These are phyloP conservation scores for Xylaria sp. DNA, from an alignment of 2,329 filamentous ascomycete genomes.

Conservation along the genomic window DNA sequence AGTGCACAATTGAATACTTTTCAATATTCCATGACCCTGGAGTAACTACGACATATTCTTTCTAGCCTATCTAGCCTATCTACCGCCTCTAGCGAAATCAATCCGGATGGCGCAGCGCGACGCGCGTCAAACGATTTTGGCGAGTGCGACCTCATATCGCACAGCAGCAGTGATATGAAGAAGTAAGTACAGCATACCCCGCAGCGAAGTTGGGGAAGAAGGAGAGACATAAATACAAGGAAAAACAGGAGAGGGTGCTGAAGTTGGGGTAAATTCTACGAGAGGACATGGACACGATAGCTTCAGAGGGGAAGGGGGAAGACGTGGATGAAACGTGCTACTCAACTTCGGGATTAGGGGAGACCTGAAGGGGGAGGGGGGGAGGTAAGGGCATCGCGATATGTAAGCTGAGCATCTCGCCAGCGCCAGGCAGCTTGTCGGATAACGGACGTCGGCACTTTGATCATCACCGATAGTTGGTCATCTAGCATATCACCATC, in stretches of 20 bases:
- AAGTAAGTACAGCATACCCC: background rate
- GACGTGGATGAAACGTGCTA: background rate
- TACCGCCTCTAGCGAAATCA: too few relatives aligned
- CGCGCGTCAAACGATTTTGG: background rate
- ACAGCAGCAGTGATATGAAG: background rate
- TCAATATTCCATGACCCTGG: background rate
- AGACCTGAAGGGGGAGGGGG: background rate
- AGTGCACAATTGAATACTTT: background rate
- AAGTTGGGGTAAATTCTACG: background rate
- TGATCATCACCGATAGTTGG: background rate
- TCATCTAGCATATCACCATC: background rate
- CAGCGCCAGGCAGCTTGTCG: constrained; percentile 12
- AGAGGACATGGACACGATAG: background rate
- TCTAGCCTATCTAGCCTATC: background rate
- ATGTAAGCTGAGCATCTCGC: background rate
- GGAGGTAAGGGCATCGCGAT: background rate
- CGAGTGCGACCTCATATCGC: background rate
- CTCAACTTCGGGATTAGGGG: background rate
- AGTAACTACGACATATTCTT: background rate
- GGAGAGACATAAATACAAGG: background rate
- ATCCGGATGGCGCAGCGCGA: background rate
- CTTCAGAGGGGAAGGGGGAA: background rate
- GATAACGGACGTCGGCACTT: constrained; percentile 7
- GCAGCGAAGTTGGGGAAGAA: background rate
- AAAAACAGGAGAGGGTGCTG: background rate